Evolutionary conservation across 352 stramenopile genomes (phyloP), one percentile per base, ranked within the genome.

Genomic region (Phytophthora cajani): DNA sequence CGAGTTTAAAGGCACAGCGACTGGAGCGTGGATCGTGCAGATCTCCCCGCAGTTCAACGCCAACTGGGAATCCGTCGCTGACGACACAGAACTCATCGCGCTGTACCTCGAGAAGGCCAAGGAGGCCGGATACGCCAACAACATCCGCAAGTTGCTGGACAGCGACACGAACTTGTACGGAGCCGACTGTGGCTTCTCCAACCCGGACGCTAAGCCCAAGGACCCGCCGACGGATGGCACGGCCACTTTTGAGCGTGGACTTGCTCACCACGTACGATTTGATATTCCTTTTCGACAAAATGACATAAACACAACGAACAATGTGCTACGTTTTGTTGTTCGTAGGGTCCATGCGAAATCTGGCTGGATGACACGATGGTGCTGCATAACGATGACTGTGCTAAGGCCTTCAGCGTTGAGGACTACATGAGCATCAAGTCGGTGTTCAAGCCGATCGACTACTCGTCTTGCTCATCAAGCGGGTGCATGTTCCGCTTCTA

Each of bases 401-500:
- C 33, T 9, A 38, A 59, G 9, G 52, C 40, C 12, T 77, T 74
- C 61, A 49, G 61, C 9, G 21, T 36, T 10, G 17, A 40, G 16
- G 55, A 73, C 50, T 59, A 74, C 49, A 57, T 64, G 14, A 71
- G 21, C 11, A 64, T 74, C 23, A 77, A 77, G 57, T 77, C 71
- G 51, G 55, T 74, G 8, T 62, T 80, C 16, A 71, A 61, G 2
- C 69, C 73, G 4, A 33, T 79, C 0, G 68, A 74, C 56, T 79
- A 79, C 50, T 79, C 68, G 25, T 55, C 25, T 6, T 75, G 73
- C 36, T 69, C 52, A 10, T 33, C 55, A 7, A 55, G 54, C 6
- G 61, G 71, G 5, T 79, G 72, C 54, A 80, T 71, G 51, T 46
- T 80, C 23, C 69, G 72, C 7, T 80, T 79, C 54, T 80, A 77